Conservation (phyloP, 1,284 basidiomycete species). For the Neonothopanus nambi region DNA sequence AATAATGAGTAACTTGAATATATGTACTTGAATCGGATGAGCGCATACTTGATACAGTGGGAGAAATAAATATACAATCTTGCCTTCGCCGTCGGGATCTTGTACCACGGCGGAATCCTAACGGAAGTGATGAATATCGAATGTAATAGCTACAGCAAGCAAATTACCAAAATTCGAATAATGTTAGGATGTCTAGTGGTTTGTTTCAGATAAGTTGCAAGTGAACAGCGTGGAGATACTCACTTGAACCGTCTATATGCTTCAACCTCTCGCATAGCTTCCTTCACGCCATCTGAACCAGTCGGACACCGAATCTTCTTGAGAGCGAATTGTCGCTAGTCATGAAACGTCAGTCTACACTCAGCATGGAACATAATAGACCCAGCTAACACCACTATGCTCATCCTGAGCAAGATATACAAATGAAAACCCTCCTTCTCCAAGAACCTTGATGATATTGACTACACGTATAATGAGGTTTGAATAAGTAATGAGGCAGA, state of each 20-base stretch:
- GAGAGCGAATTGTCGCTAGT: slow-evolving; percentile 85
- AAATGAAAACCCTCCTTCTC: slow-evolving; percentile 95
- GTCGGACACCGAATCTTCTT: slow-evolving; percentile 92
- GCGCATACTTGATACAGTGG: slow-evolving; percentile 77
- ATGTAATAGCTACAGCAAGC: neutral
- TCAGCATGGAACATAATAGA: neutral
- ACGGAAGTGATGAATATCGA: slow-evolving; percentile 8
- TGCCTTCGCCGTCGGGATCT: slow-evolving; percentile 89
- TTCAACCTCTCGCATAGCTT: slow-evolving; percentile 89
- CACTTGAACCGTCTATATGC: slow-evolving; percentile 90
- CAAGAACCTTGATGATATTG: slow-evolving; percentile 86
- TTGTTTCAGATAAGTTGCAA: neutral
- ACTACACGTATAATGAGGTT: slow-evolving; percentile 42
- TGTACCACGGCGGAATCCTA: slow-evolving; percentile 94
- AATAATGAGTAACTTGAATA: slow-evolving; percentile 24
- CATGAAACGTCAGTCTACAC: neutral
- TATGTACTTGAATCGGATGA: neutral
- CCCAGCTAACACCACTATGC: slow-evolving; percentile 65
- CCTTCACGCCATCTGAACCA: slow-evolving; percentile 78
- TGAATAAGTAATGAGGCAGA: neutral
- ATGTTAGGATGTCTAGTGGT: slow-evolving; percentile 78
- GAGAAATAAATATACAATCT: slow-evolving; percentile 92
- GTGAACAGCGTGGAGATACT: slow-evolving; percentile 32
- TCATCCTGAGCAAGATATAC: slow-evolving; percentile 92
- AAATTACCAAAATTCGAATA: slow-evolving; percentile 76